Evolutionary conservation across 305 asterid species (phyloP).

Genomic region (Rubia balearica): DNA sequence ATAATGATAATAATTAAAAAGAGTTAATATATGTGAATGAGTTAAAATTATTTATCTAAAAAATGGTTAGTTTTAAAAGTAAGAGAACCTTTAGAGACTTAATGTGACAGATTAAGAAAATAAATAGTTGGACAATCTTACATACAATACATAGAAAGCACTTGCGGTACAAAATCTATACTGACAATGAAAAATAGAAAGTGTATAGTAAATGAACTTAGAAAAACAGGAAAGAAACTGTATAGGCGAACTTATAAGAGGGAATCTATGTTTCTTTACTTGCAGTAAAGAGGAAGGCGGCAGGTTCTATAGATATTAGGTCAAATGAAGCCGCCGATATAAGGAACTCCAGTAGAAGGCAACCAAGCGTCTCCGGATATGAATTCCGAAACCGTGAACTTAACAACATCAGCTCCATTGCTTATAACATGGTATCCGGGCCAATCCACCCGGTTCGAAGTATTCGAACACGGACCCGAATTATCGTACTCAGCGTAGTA

Average conservation of each 20-base stretch:
- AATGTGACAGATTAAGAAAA: too few species aligned
- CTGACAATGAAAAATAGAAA: background rate
- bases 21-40: too few species aligned
- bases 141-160: too few species aligned
- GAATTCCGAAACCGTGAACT: background rate
- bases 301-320: background rate
- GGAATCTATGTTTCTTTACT: background rate
- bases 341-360: background rate
- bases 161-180: too few species aligned
- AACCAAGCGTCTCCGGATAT: conserved; percentile 1
- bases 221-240: background rate
- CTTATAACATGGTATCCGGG: background rate
- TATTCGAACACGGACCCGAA: background rate
- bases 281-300: background rate
- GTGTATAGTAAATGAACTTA: background rate
- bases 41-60: too few species aligned
- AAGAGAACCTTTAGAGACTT: too few species aligned
- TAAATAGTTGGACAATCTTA: too few species aligned
- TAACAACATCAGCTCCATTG: background rate
- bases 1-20: too few species aligned
- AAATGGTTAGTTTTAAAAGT: too few species aligned
- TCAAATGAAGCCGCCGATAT: background rate
- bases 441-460: background rate
- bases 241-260: background rate
- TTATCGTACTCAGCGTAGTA: conserved; percentile 4